These are phyloP conservation scores for Xylaria palmicola DNA, from an alignment of 495 filamentous ascomycete species.

Conservation along the genomic window DNA sequence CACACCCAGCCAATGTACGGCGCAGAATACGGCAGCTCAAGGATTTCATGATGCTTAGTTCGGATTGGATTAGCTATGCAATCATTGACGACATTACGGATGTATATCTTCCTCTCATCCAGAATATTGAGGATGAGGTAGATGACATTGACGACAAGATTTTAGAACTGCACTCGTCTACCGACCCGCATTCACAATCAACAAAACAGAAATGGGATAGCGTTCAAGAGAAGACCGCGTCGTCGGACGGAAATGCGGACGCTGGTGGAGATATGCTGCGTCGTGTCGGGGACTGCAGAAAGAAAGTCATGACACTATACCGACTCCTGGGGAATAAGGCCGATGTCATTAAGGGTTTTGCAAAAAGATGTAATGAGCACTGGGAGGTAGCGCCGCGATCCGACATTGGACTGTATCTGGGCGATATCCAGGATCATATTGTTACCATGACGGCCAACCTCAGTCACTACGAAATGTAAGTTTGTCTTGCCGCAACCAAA, in stretches of 20 bases:
- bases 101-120: constrained; percentile 86
- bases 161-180: constrained; percentile 66
- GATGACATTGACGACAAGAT: constrained; percentile 86
- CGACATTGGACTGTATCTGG: constrained; percentile 93
- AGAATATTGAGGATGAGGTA: constrained; percentile 84
- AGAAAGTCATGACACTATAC: constrained; percentile 95
- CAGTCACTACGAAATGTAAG: constrained; percentile 92
- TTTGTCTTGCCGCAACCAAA: constrained; percentile 16
- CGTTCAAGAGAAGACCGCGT: constrained; percentile 42
- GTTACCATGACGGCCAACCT: constrained; percentile 97
- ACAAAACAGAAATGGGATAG: constrained; percentile 33
- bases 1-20: constrained; percentile 93
- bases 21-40: constrained; percentile 88
- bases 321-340: constrained; percentile 93
- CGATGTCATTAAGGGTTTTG: constrained; percentile 97
- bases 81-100: constrained; percentile 98
- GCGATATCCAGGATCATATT: constrained; percentile 98
- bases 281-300: constrained; percentile 87
- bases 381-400: constrained; percentile 94
- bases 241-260: constrained; percentile 50
- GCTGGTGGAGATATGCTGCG: constrained; percentile 80
- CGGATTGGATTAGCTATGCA: constrained; percentile 98
- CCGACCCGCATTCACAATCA: constrained; percentile 32
- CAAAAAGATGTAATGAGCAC: constrained; percentile 97
- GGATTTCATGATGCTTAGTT: constrained; percentile 88